phyloP scores from a whole-genome alignment of 805 yeast genomes.

The Myxozyma melibiosi region DNA sequence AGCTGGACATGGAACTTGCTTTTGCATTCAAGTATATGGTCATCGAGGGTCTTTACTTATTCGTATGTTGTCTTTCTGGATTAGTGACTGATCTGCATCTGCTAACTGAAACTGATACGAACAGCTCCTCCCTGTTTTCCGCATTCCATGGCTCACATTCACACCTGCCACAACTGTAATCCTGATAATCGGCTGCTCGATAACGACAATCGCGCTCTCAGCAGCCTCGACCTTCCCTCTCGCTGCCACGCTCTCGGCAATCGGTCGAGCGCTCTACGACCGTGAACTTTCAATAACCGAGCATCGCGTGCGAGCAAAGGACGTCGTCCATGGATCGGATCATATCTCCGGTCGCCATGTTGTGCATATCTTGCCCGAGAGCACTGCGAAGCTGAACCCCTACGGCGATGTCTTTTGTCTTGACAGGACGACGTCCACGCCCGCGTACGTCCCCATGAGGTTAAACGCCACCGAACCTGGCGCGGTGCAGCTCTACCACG shows the following conservation, averaged over 20 bases:
- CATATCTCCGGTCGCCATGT: slow-evolving; percentile 87
- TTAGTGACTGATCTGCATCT: not conserved
- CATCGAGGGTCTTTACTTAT: slow-evolving; percentile 70
- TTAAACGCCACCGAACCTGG: slow-evolving; percentile 80
- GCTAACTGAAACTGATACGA: not conserved
- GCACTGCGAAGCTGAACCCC: slow-evolving; percentile 83
- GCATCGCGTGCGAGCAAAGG: slow-evolving; percentile 37
- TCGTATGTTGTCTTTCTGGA: slow-evolving; percentile 39
- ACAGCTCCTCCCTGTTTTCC: slow-evolving; percentile 62
- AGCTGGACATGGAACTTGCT: slow-evolving; percentile 53
- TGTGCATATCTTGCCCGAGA: slow-evolving; percentile 86
- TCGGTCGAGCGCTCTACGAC: slow-evolving; percentile 37
- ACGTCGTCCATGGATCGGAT: slow-evolving; percentile 43
- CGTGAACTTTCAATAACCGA: slow-evolving; percentile 44
- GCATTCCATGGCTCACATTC: slow-evolving; percentile 74
- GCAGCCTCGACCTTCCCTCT: slow-evolving; percentile 32
- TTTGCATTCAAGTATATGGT: slow-evolving; percentile 72
- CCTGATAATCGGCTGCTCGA: slow-evolving; percentile 52
- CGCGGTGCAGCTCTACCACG: slow-evolving; percentile 63
- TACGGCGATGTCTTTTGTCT: slow-evolving; percentile 64
- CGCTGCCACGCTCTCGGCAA: slow-evolving; percentile 29
- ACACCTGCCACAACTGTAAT: slow-evolving; percentile 56
- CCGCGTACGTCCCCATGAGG: slow-evolving; percentile 65
- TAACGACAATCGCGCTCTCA: slow-evolving; percentile 53
- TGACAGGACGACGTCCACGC: slow-evolving; percentile 33